A percentile compares a stretch with the other conserved stretches of the same genome.
Conservation (phyloP, 164 flowering plant species). For the Vitis amurensis region DNA sequence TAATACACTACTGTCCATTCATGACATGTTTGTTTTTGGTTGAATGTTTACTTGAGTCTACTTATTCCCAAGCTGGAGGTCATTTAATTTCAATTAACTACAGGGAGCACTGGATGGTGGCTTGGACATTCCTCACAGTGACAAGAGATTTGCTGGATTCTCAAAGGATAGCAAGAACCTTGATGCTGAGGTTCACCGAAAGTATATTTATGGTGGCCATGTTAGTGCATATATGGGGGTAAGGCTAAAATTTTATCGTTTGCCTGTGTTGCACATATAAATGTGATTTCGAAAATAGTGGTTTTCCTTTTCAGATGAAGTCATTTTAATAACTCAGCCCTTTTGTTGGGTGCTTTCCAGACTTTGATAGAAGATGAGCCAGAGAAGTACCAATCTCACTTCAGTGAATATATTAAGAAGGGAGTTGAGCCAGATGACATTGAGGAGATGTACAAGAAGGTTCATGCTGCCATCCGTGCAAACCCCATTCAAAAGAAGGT, state of each 20-base stretch:
- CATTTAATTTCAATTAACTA: neutral
- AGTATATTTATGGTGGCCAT: slow-evolving; percentile 81
- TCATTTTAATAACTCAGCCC: too few relatives aligned
- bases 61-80: too few relatives aligned
- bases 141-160: slow-evolving; percentile 82
- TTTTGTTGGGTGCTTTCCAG: slow-evolving; percentile 24
- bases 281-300: too few relatives aligned
- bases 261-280: too few relatives aligned
- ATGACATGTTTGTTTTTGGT: neutral
- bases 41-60: too few relatives aligned
- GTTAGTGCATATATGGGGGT: slow-evolving; percentile 79
- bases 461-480: slow-evolving; percentile 56
- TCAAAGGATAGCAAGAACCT: slow-evolving; percentile 62
- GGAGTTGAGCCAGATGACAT: slow-evolving; percentile 62
- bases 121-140: slow-evolving; percentile 84
- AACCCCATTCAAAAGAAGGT: slow-evolving; percentile 44
- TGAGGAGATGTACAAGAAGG: slow-evolving; percentile 56
- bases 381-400: slow-evolving; percentile 81
- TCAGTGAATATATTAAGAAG: slow-evolving; percentile 61
- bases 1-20: too few relatives aligned
- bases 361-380: slow-evolving; percentile 77
- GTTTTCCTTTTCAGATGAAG: too few relatives aligned
- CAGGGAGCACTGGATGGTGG: slow-evolving; percentile 95
- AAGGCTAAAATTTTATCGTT: too few relatives aligned
- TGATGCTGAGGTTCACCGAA: slow-evolving; percentile 80